Evolutionary conservation across 1,139 yeast species (phyloP), one percentile per base, ranked within the genome.

Genomic region (Saccharomyces hybrid): DNA sequence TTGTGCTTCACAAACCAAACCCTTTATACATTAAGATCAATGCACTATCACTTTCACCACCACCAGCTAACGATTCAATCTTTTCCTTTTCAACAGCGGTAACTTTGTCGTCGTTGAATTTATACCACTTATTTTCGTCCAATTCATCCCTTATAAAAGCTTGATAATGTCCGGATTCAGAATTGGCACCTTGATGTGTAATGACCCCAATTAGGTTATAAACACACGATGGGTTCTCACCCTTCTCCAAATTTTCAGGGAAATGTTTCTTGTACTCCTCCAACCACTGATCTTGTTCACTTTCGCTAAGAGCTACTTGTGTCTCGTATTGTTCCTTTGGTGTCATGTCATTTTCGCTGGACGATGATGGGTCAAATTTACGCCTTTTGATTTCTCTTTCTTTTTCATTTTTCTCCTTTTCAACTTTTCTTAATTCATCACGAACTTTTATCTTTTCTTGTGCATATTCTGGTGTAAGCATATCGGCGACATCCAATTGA

Each of bases 141-240:
- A 74, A 73, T 53, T 79, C 81, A 69, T 88, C 91, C 63, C 81
- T 83, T 29, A 87, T 86, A 73, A 88, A 93, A 26, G 95, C 84
- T 72, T 90, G 97, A 70, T 95, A 93, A 71, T 93, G 99, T 4
- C 99, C 99, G 42, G 97, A 86, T 70, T 95, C 98, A 0, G 99
- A 97, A 51, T 91, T 84, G 4, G 97, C 86, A 49, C 99, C 99
- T 65, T 86, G 87, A 73, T 93, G 99, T 2, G 98, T 90, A 56
- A 93, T 82, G 28, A 93, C 82, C 0, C 96, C 93, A 52, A 77
- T 76, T 60, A 95, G 79, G 62, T 89, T 90, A 68, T 93, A 93
- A 44, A 93, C 80, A 1, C 95, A 89, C 0, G 95, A 85, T 3
- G 96, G 93, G 66, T 91, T 91, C 62, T 88, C 91, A 16, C 90